A percentile compares a stretch with the other conserved stretches of the same genome.
Evolutionary conservation across 2,329 filamentous ascomycete species (phyloP).

Genomic region (Arthrobotrys musiformis): DNA sequence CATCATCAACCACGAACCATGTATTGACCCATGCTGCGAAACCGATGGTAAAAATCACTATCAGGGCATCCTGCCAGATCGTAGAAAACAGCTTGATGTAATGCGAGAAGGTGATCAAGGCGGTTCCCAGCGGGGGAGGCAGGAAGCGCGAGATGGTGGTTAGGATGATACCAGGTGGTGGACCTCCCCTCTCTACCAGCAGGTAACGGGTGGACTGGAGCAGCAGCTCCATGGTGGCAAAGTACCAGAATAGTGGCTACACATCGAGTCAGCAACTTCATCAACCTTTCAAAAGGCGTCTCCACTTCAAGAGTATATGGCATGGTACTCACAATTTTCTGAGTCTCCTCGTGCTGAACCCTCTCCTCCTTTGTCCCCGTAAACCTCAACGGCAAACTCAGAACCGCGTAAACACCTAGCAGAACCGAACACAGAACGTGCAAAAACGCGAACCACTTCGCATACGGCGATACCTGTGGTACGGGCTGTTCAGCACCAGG

Average conservation of each 20-base stretch:
- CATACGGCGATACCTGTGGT: conserved; percentile 50
- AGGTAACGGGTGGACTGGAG: conserved; percentile 78
- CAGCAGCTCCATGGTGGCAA: conserved; percentile 78
- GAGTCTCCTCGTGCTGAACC: conserved; percentile 26
- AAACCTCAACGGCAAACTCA: conserved; percentile 51
- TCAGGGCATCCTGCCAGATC: conserved; percentile 59
- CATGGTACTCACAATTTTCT: conserved; percentile 33
- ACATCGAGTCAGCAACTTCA: not conserved
- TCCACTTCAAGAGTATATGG: not conserved
- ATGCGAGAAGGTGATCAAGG: conserved; percentile 58
- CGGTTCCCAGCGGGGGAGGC: conserved; percentile 69
- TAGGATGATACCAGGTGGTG: conserved; percentile 72
- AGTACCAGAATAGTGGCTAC: conserved; percentile 78
- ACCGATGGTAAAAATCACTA: conserved; percentile 60
- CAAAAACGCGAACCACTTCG: conserved; percentile 57
- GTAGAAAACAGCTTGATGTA: conserved; percentile 60
- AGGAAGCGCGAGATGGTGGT: conserved; percentile 74
- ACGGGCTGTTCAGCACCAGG: conserved; percentile 30
- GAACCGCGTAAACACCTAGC: conserved; percentile 57
- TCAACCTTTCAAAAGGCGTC: not conserved
- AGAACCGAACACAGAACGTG: conserved; percentile 57
- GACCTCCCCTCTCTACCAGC: conserved; percentile 69
- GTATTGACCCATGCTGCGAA: conserved; percentile 59
- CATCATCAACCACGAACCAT: conserved; percentile 36
- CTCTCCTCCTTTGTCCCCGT: conserved; percentile 57